These are phyloP conservation scores for Phialemonium atrogriseum DNA, from an alignment of 2,329 filamentous ascomycete genomes.

Conservation along the genomic window DNA sequence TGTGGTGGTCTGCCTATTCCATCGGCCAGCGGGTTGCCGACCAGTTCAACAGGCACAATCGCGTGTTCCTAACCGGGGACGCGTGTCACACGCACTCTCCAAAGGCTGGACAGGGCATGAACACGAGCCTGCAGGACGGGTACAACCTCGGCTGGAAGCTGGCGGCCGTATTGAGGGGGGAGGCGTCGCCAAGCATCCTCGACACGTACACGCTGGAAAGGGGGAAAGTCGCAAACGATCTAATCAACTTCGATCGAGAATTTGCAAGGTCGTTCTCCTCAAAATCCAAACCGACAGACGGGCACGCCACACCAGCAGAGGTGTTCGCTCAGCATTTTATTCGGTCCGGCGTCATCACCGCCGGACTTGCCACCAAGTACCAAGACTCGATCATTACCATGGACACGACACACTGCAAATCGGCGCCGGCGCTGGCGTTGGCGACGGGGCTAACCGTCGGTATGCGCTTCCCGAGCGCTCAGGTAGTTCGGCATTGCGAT, in stretches of 20 bases:
- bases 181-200: constrained; percentile 32
- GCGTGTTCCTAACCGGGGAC: constrained; percentile 55
- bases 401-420: constrained; percentile 6
- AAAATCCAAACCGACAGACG: constrained; percentile 24
- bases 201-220: constrained; percentile 46
- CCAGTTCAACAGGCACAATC: constrained; percentile 45
- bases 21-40: constrained; percentile 55
- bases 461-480: constrained; percentile 50
- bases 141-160: constrained; percentile 57
- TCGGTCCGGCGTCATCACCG: constrained; percentile 49
- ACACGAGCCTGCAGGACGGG: constrained; percentile 53
- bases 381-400: constrained; percentile 37
- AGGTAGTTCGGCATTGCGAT: constrained; percentile 52
- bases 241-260: constrained; percentile 53
- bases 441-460: constrained; percentile 24
- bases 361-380: constrained; percentile 50
- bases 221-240: constrained; percentile 41
- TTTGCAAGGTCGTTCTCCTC: constrained; percentile 45
- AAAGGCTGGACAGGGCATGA: constrained; percentile 59
- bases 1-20: constrained; percentile 57
- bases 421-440: constrained; percentile 9
- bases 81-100: constrained; percentile 60
- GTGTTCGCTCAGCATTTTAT: constrained; percentile 50
- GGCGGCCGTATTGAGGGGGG: constrained; percentile 31
- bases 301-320: constrained; percentile 36